Percentiles rank a stretch among this genome's conserved stretches.
Evolutionary conservation across 176 grass and related monocot species (phyloP).

Genomic region (Juncus effusus): DNA sequence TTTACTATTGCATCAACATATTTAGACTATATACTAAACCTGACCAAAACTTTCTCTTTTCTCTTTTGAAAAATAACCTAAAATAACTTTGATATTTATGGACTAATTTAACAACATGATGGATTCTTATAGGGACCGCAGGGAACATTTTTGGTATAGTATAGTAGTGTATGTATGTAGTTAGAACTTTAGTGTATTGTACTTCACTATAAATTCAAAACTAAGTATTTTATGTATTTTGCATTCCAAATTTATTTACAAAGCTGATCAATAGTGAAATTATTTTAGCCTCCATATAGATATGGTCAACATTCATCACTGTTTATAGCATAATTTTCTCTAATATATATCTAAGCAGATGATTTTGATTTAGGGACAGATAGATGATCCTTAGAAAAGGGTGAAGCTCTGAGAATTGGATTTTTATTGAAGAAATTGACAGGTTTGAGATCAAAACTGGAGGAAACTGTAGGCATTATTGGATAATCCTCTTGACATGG

Average conservation of each 20-base stretch:
- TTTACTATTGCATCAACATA: neutral
- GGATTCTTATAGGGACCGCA: too few species aligned
- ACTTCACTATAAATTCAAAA: too few species aligned
- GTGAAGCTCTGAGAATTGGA: slow-evolving; percentile 44
- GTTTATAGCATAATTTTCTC: neutral
- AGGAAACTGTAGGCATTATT: slow-evolving; percentile 71
- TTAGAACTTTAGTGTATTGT: too few species aligned
- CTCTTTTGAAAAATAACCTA: neutral
- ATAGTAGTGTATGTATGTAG: too few species aligned
- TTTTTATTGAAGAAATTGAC: slow-evolving; percentile 88
- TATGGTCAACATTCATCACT: too few species aligned
- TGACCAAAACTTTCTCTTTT: neutral
- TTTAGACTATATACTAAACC: neutral
- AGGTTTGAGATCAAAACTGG: slow-evolving; percentile 73
- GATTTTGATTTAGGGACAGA: neutral
- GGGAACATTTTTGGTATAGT: too few species aligned
- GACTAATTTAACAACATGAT: too few species aligned
- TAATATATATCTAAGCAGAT: neutral
- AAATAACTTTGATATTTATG: too few species aligned
- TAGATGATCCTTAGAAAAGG: slow-evolving; percentile 22
- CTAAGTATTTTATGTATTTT: too few species aligned
- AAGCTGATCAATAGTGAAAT: too few species aligned
- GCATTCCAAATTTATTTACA: too few species aligned
- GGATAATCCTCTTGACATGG: slow-evolving; percentile 90
- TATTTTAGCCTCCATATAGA: too few species aligned